Evolutionary conservation across 2,329 filamentous ascomycete genomes (phyloP).

Genomic region (Cladosporium sp.): DNA sequence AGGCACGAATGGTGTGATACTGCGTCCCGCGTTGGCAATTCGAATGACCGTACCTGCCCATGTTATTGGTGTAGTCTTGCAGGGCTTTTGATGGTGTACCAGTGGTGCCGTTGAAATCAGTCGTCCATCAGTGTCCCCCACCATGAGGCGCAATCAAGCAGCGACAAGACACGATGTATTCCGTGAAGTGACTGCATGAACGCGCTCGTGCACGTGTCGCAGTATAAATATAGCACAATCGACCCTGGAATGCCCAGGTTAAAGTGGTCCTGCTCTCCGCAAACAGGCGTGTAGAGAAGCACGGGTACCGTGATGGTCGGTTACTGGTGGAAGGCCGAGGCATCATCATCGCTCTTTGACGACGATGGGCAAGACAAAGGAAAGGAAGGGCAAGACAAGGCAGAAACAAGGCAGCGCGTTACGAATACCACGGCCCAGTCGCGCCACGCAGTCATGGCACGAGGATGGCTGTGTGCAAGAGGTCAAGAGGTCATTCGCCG

Average conservation of each 20-base stretch:
- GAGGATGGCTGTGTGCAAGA: not conserved
- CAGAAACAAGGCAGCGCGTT: not conserved
- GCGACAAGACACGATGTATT: not conserved
- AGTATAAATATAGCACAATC: not conserved
- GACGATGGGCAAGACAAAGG: conserved; percentile 4
- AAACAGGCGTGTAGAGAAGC: not conserved
- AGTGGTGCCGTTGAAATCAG: not conserved
- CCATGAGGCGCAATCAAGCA: not conserved
- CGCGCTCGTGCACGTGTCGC: not conserved
- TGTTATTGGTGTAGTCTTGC: not conserved
- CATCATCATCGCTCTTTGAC: not conserved
- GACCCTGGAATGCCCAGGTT: not conserved
- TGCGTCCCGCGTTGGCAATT: not conserved
- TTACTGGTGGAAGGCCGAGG: not conserved
- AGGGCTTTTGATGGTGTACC: not conserved
- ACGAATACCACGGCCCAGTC: not conserved
- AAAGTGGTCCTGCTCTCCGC: conserved; percentile 3
- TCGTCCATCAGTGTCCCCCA: not conserved
- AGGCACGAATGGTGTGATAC: not conserved
- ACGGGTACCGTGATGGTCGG: conserved; percentile 4
- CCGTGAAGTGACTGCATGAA: not conserved
- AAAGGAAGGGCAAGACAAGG: conserved; percentile 1
- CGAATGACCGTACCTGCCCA: no score
- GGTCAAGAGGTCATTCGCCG: conserved; percentile 10
- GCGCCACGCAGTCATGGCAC: conserved; percentile 12